Conservation (phyloP, 345 rosid species). For the Raphanus sativus region DNA sequence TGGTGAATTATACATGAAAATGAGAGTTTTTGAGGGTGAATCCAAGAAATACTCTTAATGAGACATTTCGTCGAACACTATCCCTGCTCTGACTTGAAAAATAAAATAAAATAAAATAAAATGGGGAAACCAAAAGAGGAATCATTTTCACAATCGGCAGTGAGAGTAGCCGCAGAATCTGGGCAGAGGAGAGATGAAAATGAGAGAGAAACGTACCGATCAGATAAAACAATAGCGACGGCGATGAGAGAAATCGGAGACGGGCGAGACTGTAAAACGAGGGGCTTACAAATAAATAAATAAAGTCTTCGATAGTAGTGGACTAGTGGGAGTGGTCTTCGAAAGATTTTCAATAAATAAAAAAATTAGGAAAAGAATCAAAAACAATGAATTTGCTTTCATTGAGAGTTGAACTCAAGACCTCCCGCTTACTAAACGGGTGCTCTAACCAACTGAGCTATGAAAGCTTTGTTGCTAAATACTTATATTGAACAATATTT, state of each 20-base stretch:
- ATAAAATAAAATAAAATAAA: neutral
- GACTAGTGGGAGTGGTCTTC: neutral
- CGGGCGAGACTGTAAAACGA: neutral
- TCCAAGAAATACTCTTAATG: neutral
- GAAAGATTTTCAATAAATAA: neutral
- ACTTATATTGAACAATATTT: too few relatives aligned
- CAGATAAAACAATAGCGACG: constrained; percentile 18
- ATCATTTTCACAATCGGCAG: neutral
- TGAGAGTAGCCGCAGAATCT: neutral
- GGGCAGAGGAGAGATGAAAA: neutral
- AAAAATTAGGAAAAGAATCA: neutral
- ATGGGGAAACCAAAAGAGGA: neutral
- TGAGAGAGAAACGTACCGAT: constrained; percentile 2
- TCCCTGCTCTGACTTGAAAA: neutral
- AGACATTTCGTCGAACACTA: constrained; percentile 31
- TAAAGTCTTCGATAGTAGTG: neutral
- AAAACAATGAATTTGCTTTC: constrained; percentile 4
- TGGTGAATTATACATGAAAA: neutral
- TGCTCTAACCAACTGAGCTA: constrained; percentile 99
- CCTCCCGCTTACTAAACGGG: constrained; percentile 98
- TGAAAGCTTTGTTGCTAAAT: constrained; percentile 15
- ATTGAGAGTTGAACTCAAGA: constrained; percentile 90
- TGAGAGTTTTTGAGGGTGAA: neutral
- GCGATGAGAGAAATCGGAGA: constrained; percentile 11
- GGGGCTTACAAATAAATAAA: neutral